Conservation (phyloP, 2,329 filamentous ascomycete genomes). For the Chaetomium olivaceum region DNA sequence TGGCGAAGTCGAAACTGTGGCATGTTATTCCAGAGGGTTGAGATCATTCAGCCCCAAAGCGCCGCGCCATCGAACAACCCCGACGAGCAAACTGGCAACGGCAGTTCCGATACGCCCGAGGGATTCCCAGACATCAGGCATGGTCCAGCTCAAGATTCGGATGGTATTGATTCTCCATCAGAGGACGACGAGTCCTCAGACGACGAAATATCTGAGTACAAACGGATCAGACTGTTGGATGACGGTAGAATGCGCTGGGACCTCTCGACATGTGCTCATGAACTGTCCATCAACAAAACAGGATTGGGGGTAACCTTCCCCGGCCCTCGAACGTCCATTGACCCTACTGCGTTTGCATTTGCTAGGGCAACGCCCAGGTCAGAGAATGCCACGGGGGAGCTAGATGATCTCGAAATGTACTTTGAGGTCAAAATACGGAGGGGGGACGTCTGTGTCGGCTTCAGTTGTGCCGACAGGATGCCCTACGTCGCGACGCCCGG, state of each 20-base stretch:
- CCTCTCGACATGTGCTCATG: background rate
- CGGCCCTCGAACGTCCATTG: background rate
- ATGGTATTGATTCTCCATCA: background rate
- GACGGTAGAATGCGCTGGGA: background rate
- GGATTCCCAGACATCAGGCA: background rate
- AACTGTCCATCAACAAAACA: background rate
- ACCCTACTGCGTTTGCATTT: background rate
- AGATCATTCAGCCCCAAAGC: background rate
- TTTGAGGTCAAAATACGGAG: too few relatives aligned
- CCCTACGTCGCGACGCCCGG: too few relatives aligned
- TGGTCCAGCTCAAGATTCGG: background rate
- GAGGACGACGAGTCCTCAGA: background rate
- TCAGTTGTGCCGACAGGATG: too few relatives aligned
- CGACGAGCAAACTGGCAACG: background rate
- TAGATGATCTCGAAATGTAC: too few relatives aligned
- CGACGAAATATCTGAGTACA: background rate
- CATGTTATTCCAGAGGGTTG: background rate
- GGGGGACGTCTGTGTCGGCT: too few relatives aligned
- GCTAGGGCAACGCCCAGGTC: background rate
- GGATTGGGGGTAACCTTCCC: background rate
- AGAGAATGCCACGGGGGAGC: too few relatives aligned
- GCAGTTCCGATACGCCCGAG: background rate
- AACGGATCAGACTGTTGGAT: background rate
- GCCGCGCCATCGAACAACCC: background rate
- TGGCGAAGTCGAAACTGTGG: background rate